A percentile compares a stretch with the other conserved stretches of the same genome.
Evolutionary conservation across 305 asterid genomes (phyloP).

Genomic region (Rubia peregrina): DNA sequence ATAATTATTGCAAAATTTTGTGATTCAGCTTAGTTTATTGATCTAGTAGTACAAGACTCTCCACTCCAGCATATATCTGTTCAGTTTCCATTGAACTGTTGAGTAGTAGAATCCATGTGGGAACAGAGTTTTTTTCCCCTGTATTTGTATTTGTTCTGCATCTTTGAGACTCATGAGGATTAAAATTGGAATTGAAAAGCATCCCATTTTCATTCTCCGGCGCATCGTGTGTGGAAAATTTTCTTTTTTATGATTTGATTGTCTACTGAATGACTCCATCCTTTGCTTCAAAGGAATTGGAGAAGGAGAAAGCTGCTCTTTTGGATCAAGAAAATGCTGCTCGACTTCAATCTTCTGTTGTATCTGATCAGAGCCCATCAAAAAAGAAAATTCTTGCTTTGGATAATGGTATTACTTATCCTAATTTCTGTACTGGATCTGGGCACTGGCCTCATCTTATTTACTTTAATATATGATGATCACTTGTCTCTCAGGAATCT

Average conservation of each 20-base stretch:
- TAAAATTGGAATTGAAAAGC: not conserved
- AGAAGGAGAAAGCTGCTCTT: conserved; percentile 76
- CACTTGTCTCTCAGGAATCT: conserved; percentile 40
- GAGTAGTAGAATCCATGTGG: not conserved
- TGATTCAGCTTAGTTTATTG: not conserved
- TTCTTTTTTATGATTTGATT: not conserved
- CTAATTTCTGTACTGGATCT: not conserved
- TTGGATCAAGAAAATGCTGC: conserved; percentile 75
- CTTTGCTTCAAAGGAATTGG: conserved; percentile 50
- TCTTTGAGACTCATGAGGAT: not conserved
- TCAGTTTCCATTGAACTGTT: not conserved
- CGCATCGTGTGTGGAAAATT: not conserved
- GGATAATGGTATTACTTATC: conserved; percentile 49
- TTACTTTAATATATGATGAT: conserved; percentile 17
- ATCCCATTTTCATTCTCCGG: not conserved
- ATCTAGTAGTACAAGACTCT: not conserved
- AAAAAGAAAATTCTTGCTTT: conserved; percentile 49
- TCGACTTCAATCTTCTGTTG: conserved; percentile 41
- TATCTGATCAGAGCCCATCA: conserved; percentile 51
- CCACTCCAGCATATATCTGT: not conserved
- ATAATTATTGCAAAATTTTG: not conserved
- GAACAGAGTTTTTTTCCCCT: not conserved
- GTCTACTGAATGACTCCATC: conserved; percentile 12
- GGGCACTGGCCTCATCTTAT: conserved; percentile 4
- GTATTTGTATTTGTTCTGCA: not conserved